phyloP scores from a whole-genome alignment of 768 basidiomycete species.

The Coprinopsis strossmayeri region DNA sequence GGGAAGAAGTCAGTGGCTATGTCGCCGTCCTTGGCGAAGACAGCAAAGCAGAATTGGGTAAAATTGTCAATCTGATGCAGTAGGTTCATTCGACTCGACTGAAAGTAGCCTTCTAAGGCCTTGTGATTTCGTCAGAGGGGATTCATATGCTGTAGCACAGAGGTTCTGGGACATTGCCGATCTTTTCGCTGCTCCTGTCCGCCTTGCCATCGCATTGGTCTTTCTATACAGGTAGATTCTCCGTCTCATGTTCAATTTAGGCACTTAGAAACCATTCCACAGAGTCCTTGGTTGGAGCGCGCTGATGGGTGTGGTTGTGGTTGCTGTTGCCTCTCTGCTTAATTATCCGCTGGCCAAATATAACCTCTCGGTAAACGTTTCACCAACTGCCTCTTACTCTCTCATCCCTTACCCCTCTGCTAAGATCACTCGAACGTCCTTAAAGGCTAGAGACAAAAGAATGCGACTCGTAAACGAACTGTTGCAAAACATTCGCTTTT shows the following conservation, averaged over 20 bases:
- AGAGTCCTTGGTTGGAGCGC: slow-evolving; percentile 78
- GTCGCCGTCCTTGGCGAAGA: slow-evolving; percentile 30
- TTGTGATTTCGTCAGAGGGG: slow-evolving; percentile 39
- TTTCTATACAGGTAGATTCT: slow-evolving; percentile 64
- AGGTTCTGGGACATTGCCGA: slow-evolving; percentile 70
- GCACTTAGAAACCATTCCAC: background rate
- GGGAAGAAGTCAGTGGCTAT: slow-evolving; percentile 51
- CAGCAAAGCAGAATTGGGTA: slow-evolving; percentile 51
- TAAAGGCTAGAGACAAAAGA: slow-evolving; percentile 59
- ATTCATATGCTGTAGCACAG: slow-evolving; percentile 63
- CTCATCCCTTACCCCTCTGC: background rate
- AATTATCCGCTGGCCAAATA: slow-evolving; percentile 67
- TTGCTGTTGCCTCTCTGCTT: slow-evolving; percentile 52
- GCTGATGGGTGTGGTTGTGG: slow-evolving; percentile 61
- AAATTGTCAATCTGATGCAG: slow-evolving; percentile 75
- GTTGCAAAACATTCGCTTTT: slow-evolving; percentile 64
- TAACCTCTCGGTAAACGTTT: slow-evolving; percentile 47
- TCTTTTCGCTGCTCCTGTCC: slow-evolving; percentile 55
- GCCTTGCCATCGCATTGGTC: slow-evolving; percentile 56
- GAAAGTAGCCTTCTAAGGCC: slow-evolving; percentile 3
- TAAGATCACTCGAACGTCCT: slow-evolving; percentile 50
- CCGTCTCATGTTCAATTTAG: background rate
- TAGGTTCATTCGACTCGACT: slow-evolving; percentile 21
- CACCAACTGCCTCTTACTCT: background rate
- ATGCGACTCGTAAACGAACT: slow-evolving; percentile 74